Conservation (phyloP, 2,329 filamentous ascomycete genomes). For the Aspergillus sp. region DNA sequence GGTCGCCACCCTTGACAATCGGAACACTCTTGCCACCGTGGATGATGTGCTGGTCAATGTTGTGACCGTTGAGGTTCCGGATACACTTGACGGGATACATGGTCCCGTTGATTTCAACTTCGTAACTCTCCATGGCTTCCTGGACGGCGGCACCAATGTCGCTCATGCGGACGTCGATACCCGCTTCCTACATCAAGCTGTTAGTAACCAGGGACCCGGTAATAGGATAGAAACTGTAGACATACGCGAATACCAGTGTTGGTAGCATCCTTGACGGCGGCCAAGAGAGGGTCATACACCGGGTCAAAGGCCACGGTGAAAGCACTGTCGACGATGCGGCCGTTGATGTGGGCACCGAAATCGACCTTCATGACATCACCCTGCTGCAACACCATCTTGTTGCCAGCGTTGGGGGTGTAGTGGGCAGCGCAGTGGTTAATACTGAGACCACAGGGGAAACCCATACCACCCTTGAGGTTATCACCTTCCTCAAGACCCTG, state of each 20-base stretch:
- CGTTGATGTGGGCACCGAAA: conserved; percentile 71
- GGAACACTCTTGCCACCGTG: conserved; percentile 91
- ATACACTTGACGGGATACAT: conserved; percentile 82
- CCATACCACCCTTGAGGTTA: conserved; percentile 75
- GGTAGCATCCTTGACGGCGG: conserved; percentile 67
- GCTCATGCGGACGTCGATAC: conserved; percentile 85
- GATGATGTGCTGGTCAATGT: conserved; percentile 84
- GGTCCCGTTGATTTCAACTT: conserved; percentile 77
- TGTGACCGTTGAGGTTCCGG: conserved; percentile 85
- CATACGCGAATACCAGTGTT: conserved; percentile 70
- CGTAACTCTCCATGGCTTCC: conserved; percentile 91
- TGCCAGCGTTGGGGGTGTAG: conserved; percentile 83
- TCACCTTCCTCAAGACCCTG: conserved; percentile 76
- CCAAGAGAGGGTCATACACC: conserved; percentile 67
- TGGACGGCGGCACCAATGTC: conserved; percentile 84
- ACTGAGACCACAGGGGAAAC: conserved; percentile 81
- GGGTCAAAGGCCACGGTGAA: conserved; percentile 70
- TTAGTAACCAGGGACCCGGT: neutral
- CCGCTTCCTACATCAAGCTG: conserved; percentile 64
- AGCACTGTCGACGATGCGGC: conserved; percentile 69
- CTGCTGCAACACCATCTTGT: conserved; percentile 69
- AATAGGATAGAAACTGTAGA: neutral
- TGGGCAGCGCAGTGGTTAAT: conserved; percentile 85
- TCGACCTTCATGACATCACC: conserved; percentile 74
- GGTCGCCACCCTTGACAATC: conserved; percentile 84